These are phyloP conservation scores for Metschnikowia borealis DNA, from an alignment of 805 yeast species.

Conservation along the genomic window DNA sequence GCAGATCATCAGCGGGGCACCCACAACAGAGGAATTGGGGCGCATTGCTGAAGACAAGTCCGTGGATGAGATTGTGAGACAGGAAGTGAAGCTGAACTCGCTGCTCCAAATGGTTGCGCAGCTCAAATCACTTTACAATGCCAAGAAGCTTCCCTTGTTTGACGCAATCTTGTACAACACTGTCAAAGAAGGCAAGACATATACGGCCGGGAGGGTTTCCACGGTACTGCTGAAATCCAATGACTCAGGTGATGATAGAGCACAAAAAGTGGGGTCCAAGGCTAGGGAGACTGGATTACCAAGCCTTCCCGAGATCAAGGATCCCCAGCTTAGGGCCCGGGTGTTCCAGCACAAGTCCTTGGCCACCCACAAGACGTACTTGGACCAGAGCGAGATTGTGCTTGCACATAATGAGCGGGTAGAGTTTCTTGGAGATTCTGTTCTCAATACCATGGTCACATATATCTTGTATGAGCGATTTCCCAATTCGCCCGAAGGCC, in stretches of 20 bases:
- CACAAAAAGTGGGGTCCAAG: not conserved
- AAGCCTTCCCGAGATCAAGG: constrained; percentile 60
- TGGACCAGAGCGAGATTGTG: constrained; percentile 54
- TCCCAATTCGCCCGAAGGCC: constrained; percentile 78
- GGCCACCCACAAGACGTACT: constrained; percentile 52
- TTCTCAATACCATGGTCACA: constrained; percentile 70
- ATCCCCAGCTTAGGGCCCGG: constrained; percentile 55
- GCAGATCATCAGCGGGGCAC: constrained; percentile 46
- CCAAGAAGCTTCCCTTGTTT: constrained; percentile 48
- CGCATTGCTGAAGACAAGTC: constrained; percentile 26
- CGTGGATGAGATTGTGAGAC: constrained; percentile 41
- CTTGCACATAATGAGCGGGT: constrained; percentile 76
- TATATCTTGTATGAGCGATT: constrained; percentile 59
- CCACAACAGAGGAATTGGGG: constrained; percentile 44
- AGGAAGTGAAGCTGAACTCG: constrained; percentile 49
- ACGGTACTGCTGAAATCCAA: not conserved
- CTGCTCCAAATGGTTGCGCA: constrained; percentile 58
- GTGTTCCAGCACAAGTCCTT: constrained; percentile 82
- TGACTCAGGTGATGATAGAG: not conserved
- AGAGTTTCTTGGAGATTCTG: constrained; percentile 89
- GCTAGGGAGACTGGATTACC: constrained; percentile 43
- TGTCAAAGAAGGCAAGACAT: constrained; percentile 7
- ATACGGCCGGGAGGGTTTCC: not conserved
- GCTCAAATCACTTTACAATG: constrained; percentile 50
- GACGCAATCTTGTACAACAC: constrained; percentile 49